phyloP scores from a whole-genome alignment of 495 filamentous ascomycete species.

The Recurvomyces mirabilis region DNA sequence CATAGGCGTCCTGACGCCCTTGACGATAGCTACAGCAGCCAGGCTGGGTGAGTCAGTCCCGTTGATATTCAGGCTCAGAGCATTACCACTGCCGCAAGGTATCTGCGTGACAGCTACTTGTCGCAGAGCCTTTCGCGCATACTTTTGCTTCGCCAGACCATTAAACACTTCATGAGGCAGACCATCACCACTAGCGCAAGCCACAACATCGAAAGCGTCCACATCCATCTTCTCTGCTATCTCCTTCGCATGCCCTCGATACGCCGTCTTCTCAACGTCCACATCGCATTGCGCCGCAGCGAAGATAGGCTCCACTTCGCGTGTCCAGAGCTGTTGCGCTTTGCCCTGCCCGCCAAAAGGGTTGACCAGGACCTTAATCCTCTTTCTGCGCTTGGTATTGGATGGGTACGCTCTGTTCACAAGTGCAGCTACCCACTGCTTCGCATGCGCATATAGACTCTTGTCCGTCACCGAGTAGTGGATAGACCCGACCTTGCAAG shows the following conservation, averaged over 20 bases:
- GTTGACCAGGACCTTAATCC: conserved; percentile 81
- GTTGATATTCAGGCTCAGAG: conserved; percentile 80
- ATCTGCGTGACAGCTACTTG: conserved; percentile 81
- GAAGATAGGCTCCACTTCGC: conserved; percentile 70
- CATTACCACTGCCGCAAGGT: conserved; percentile 88
- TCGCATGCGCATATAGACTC: conserved; percentile 28
- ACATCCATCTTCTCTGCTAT: conserved; percentile 72
- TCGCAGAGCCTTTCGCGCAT: conserved; percentile 61
- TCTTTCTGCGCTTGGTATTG: conserved; percentile 51
- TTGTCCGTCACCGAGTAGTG: conserved; percentile 49
- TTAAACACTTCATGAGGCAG: conserved; percentile 92
- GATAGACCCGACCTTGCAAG: conserved; percentile 46
- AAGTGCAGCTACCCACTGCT: conserved; percentile 51
- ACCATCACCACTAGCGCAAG: conserved; percentile 88
- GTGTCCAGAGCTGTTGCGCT: conserved; percentile 61
- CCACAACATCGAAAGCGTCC: conserved; percentile 66
- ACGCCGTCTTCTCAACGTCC: conserved; percentile 62
- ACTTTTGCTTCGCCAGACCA: conserved; percentile 62
- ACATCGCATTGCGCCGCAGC: conserved; percentile 68
- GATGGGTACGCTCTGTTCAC: conserved; percentile 61
- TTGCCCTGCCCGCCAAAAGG: conserved; percentile 78
- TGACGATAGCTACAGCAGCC: conserved; percentile 71
- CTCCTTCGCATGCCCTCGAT: conserved; percentile 65
- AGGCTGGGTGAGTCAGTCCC: conserved; percentile 66
- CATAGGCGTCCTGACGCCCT: conserved; percentile 67